A percentile compares a stretch with the other conserved stretches of the same genome.
Conservation (phyloP, 176 grass and related monocot genomes). For the Aegilops sharonensis region DNA sequence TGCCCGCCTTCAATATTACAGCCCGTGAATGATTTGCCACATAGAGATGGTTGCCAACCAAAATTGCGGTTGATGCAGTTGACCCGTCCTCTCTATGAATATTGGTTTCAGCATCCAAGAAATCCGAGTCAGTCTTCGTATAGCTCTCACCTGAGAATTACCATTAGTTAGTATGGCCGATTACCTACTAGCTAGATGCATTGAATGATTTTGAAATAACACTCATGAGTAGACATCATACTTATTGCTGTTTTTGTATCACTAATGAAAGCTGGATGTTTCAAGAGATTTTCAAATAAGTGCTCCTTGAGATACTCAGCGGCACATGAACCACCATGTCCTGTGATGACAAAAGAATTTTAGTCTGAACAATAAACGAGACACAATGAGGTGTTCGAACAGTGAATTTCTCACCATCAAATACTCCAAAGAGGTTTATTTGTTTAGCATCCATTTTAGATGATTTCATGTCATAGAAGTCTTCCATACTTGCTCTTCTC, state of each 20-base stretch:
- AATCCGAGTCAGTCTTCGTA: constrained; percentile 68
- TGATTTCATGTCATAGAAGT: constrained; percentile 71
- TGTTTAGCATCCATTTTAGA: constrained; percentile 53
- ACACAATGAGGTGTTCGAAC: neutral
- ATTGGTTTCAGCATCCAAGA: constrained; percentile 67
- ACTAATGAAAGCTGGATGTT: constrained; percentile 66
- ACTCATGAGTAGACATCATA: constrained; percentile 36
- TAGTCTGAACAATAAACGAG: constrained; percentile 23
- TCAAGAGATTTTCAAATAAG: constrained; percentile 80
- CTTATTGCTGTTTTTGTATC: constrained; percentile 86
- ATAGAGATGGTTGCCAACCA: constrained; percentile 71
- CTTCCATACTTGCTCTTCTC: constrained; percentile 82
- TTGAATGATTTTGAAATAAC: constrained; percentile 7
- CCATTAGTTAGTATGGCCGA: constrained; percentile 25
- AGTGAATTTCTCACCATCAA: constrained; percentile 61
- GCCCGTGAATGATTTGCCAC: constrained; percentile 92
- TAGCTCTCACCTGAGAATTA: constrained; percentile 71
- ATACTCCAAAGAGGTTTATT: constrained; percentile 76
- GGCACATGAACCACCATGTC: constrained; percentile 80
- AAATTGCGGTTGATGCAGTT: constrained; percentile 78
- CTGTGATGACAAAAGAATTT: constrained; percentile 41
- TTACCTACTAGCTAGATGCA: constrained; percentile 7
- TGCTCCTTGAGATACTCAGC: constrained; percentile 75
- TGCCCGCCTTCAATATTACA: constrained; percentile 75
- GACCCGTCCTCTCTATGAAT: constrained; percentile 68